phyloP scores from a whole-genome alignment of 495 filamentous ascomycete genomes.

The Viridothelium virens region DNA sequence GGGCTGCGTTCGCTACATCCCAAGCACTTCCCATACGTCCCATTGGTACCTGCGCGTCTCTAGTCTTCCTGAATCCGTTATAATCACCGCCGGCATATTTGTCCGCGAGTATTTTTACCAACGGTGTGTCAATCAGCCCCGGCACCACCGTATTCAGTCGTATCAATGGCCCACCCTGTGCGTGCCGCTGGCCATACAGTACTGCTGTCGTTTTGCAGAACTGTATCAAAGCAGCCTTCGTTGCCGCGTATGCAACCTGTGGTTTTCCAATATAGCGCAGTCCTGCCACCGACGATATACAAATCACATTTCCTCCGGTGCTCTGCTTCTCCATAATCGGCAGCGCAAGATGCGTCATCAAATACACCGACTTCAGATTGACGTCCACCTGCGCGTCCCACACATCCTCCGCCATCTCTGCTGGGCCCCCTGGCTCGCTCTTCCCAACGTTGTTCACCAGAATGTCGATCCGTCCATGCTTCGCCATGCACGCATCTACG shows the following conservation, averaged over 20 bases:
- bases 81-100: constrained; percentile 33
- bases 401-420: constrained; percentile 40
- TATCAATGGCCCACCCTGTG: constrained; percentile 28
- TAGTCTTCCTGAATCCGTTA: constrained; percentile 16
- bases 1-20: constrained; percentile 47
- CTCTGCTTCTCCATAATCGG: constrained; percentile 44
- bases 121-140: constrained; percentile 44
- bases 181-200: constrained; percentile 38
- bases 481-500: constrained; percentile 41
- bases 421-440: constrained; percentile 44
- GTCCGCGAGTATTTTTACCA: constrained; percentile 38
- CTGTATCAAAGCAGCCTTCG: constrained; percentile 28
- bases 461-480: constrained; percentile 48
- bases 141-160: constrained; percentile 49
- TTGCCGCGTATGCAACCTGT: constrained; percentile 45
- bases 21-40: constrained; percentile 40
- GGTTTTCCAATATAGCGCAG: constrained; percentile 48
- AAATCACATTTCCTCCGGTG: constrained; percentile 38
- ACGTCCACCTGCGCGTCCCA: constrained; percentile 46
- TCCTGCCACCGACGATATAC: constrained; percentile 43
- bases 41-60: constrained; percentile 36
- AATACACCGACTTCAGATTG: constrained; percentile 48
- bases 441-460: constrained; percentile 49
- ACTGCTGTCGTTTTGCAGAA: constrained; percentile 46
- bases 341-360: constrained; percentile 41